Evolutionary conservation across 129 eudicot genomes (phyloP).

Genomic region (Kitagawia praeruptora): DNA sequence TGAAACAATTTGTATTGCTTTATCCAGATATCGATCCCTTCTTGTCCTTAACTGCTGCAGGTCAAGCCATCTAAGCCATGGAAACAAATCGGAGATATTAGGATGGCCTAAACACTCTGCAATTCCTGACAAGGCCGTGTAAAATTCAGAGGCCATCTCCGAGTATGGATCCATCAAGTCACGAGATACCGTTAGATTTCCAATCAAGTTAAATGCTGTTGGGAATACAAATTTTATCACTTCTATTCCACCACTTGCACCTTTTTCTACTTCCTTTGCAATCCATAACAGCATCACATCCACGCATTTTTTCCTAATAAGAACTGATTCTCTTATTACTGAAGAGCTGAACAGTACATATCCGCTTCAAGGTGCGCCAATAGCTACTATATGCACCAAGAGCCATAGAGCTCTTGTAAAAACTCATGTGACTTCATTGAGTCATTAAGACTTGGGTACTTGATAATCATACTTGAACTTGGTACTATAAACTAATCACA

Average conservation of each 20-base stretch:
- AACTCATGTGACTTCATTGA: conserved; percentile 22
- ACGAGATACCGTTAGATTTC: neutral
- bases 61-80: too few relatives aligned
- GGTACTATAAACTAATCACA: too few relatives aligned
- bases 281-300: neutral
- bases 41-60: too few relatives aligned
- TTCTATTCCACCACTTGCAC: neutral
- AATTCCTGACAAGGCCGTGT: neutral
- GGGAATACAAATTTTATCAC: neutral
- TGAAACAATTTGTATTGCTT: too few relatives aligned
- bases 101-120: neutral
- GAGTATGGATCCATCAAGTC: neutral
- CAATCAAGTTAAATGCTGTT: neutral
- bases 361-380: neutral
- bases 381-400: neutral
- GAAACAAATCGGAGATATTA: too few relatives aligned
- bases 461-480: too few relatives aligned
- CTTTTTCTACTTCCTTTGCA: neutral
- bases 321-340: neutral
- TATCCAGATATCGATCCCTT: too few relatives aligned
- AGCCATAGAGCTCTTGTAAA: neutral
- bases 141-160: neutral
- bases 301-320: neutral
- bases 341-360: neutral
- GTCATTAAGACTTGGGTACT: too few relatives aligned